These are phyloP conservation scores for Alternaria ethzedia DNA, from an alignment of 2,329 filamentous ascomycete species.

Conservation along the genomic window DNA sequence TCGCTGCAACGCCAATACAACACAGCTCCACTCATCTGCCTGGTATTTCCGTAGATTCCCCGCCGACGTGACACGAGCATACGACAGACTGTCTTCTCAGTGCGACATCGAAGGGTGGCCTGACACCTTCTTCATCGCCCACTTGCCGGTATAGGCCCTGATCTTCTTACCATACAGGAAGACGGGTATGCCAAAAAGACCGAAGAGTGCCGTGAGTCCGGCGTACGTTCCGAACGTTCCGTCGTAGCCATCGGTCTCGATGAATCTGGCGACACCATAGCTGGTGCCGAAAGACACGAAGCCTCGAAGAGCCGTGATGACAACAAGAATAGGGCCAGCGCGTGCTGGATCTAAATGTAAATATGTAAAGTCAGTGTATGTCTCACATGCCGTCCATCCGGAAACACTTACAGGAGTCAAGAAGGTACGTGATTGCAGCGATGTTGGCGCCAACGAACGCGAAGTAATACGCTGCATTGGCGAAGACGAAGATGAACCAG, in stretches of 20 bases:
- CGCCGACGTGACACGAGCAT: neutral
- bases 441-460: conserved; percentile 54
- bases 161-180: conserved; percentile 43
- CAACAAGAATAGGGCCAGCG: conserved; percentile 52
- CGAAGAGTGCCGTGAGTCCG: conserved; percentile 38
- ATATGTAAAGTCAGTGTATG: neutral
- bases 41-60: neutral
- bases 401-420: conserved; percentile 46
- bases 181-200: conserved; percentile 36
- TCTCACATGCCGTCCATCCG: neutral
- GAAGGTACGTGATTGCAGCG: conserved; percentile 53
- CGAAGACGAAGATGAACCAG: conserved; percentile 45
- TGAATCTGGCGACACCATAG: conserved; percentile 48
- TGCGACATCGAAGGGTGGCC: conserved; percentile 19
- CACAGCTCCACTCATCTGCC: neutral
- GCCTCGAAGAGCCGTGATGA: conserved; percentile 56
- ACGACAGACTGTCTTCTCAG: neutral
- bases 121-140: conserved; percentile 24
- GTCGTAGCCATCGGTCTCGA: conserved; percentile 40
- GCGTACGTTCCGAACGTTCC: conserved; percentile 42
- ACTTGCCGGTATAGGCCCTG: conserved; percentile 37
- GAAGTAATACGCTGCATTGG: conserved; percentile 44
- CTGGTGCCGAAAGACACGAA: conserved; percentile 55
- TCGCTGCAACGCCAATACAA: neutral
- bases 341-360: conserved; percentile 42